Evolutionary conservation across 2,329 filamentous ascomycete species (phyloP), one percentile per base, ranked within the genome.

Genomic region (Xylaria sp.): DNA sequence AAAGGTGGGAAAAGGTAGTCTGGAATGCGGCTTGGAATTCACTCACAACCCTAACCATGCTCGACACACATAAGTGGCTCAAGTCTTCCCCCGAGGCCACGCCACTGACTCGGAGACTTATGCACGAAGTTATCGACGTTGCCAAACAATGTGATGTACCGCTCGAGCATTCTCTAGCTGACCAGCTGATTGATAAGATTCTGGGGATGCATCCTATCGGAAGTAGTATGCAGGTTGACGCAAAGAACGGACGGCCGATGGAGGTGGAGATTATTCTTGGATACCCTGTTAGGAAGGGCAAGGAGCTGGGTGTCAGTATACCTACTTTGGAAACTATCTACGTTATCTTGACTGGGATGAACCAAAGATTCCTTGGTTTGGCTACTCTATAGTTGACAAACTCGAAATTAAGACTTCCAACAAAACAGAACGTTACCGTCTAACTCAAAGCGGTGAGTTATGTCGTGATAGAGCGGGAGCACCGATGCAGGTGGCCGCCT

Each of bases 231-330:
- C 79, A 84, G 46, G 75, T 82, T 15, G 87, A 89, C 71, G 86
- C 81, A 73, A 82, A 85, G 67, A 78, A 79, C 17, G 84, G 84
- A 0, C 81, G 81, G 66, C 79, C 78, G 8, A 84, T 89, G 84
- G 87, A 89, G 70, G 75, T 89, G 55, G 87, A 89, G 54, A 83
- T 87, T 4, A 87, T 89, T 54, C 70, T 89, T 12, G 86, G 87
- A 0, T 87, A 87, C 69, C 84, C 86, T 2, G 81, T 87, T 5
- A 75, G 78, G 57, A 82, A 86, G 60, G 87, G 83, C 0, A 78
- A 79, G 61, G 81, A 83, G 68, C 77, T 84, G 37, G 85, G 84
- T 0, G 76, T 86, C 8, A 78, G 84, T 61, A 83, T 85, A 75
- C 82, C 84, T 2, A 78, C 83, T 61, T 67, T 88, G 71, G 74